phyloP scores from a whole-genome alignment of 1,139 yeast genomes.

The Tardiomyces depauwii region DNA sequence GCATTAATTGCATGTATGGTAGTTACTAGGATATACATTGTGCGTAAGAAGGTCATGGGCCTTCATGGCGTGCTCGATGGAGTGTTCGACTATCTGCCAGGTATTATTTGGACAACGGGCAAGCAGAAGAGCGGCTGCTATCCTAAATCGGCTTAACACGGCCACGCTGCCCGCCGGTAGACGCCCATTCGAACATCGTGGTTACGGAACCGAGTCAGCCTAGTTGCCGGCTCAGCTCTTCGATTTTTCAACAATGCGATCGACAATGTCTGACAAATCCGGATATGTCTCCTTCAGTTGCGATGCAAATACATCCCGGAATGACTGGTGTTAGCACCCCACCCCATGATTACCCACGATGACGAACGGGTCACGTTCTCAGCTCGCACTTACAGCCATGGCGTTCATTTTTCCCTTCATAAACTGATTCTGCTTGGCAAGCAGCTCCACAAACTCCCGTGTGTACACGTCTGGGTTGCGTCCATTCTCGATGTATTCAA shows the following conservation, averaged over 20 bases:
- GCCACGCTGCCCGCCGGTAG: too few relatives aligned
- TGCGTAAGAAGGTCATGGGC: too few relatives aligned
- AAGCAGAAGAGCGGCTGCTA: too few relatives aligned
- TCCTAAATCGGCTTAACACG: too few relatives aligned
- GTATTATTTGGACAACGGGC: too few relatives aligned
- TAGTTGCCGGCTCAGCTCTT: background rate
- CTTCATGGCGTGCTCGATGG: too few relatives aligned
- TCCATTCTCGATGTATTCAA: constrained; percentile 74
- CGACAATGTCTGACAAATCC: background rate
- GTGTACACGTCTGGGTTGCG: constrained; percentile 95
- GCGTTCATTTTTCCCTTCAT: constrained; percentile 62
- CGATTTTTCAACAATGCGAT: background rate
- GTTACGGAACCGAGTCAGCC: too few relatives aligned
- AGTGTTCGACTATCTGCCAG: too few relatives aligned
- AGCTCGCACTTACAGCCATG: constrained; percentile 7
- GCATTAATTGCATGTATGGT: too few relatives aligned
- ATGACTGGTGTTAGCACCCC: background rate
- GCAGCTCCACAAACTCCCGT: constrained; percentile 88
- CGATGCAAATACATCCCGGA: background rate
- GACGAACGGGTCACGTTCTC: background rate
- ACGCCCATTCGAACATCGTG: too few relatives aligned
- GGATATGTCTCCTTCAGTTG: background rate
- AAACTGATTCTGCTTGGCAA: constrained; percentile 78
- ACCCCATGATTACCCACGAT: too few relatives aligned
- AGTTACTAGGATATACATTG: too few relatives aligned